Percentiles rank a stretch among this genome's conserved stretches.
These are phyloP conservation scores for Fraxinus anomala DNA, from an alignment of 257 asterid genomes.

Conservation along the genomic window DNA sequence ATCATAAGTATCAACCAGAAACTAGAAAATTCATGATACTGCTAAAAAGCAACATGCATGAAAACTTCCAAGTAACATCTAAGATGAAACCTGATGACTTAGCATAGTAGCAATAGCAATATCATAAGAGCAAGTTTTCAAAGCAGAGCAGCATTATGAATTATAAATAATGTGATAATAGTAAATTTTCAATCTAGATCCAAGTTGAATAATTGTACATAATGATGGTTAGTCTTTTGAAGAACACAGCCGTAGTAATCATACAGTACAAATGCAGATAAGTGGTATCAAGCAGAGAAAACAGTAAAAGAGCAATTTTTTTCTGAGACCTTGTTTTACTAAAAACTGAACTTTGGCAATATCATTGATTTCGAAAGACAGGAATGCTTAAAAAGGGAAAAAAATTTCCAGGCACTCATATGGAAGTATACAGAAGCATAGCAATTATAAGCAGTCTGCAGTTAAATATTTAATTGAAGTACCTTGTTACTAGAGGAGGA, in stretches of 20 bases:
- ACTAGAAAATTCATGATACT: constrained; percentile 15
- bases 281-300: too few relatives aligned
- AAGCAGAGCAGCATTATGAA: neutral
- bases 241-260: too few relatives aligned
- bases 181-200: too few relatives aligned
- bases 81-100: neutral
- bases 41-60: neutral
- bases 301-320: too few relatives aligned
- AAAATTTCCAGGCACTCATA: neutral
- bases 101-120: neutral
- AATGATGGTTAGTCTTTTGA: too few relatives aligned
- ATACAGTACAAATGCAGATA: too few relatives aligned
- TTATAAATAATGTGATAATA: too few relatives aligned
- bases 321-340: neutral
- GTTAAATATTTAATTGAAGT: neutral
- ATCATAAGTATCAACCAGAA: constrained; percentile 12
- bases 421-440: neutral
- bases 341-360: neutral
- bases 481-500: constrained; percentile 56
- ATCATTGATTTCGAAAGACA: neutral
- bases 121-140: neutral
- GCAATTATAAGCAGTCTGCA: neutral
- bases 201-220: too few relatives aligned
- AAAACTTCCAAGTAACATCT: neutral
- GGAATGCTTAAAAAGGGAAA: neutral